Conservation (phyloP, 768 basidiomycete species). For the Rhodotorula babjevae region DNA sequence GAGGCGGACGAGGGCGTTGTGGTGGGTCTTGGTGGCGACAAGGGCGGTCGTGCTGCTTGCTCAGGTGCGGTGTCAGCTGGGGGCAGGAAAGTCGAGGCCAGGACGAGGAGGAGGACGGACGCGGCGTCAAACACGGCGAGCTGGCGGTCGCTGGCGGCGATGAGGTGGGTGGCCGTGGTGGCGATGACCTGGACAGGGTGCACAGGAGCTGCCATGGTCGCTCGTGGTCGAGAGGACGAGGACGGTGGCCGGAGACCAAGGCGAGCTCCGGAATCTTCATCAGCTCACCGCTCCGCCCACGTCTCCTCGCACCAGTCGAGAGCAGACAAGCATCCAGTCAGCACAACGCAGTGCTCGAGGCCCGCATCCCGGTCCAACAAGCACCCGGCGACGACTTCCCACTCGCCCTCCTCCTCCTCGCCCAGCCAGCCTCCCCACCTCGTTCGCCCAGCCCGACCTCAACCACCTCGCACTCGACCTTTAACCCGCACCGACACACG, state of each 20-base stretch:
- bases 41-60: constrained; percentile 1
- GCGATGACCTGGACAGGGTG: not conserved
- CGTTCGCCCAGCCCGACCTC: not conserved
- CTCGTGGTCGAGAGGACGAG: not conserved
- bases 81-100: not conserved
- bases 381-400: not conserved
- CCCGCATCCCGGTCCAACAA: not conserved
- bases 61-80: not conserved
- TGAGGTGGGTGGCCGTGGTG: not conserved
- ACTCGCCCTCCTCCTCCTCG: no score
- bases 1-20: constrained; percentile 28
- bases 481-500: no score
- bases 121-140: not conserved
- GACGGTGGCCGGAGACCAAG: no score
- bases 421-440: not conserved
- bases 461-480: not conserved
- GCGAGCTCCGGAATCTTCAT: no score
- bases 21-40: not conserved
- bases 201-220: not conserved
- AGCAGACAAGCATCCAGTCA: no score
- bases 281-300: not conserved
- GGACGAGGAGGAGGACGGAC: not conserved
- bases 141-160: not conserved
- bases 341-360: no score
- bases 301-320: not conserved